A percentile compares a stretch with the other conserved stretches of the same genome.
phyloP scores from a whole-genome alignment of 2,329 filamentous ascomycete species.

The Colletotrichum tropicale region DNA sequence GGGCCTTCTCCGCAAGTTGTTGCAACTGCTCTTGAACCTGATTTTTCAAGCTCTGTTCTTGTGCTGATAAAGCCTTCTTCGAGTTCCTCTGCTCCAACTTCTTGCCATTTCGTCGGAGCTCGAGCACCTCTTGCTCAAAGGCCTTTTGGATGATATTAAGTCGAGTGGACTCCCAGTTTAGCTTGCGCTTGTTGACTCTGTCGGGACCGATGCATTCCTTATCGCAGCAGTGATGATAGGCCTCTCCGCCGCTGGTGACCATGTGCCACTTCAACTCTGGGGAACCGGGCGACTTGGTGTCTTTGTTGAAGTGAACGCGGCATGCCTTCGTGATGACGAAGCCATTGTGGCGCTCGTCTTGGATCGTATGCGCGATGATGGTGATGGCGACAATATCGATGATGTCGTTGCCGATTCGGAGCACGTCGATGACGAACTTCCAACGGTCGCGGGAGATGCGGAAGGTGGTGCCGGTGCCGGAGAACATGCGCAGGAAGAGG shows the following conservation, averaged over 20 bases:
- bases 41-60: no score
- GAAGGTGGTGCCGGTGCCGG: constrained; percentile 4
- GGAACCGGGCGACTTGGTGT: neutral
- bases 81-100: no score
- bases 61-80: no score
- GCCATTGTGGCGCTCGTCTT: neutral
- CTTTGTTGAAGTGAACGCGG: neutral
- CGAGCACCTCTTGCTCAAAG: neutral
- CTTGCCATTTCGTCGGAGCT: neutral
- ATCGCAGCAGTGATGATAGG: constrained; percentile 3
- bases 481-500: neutral
- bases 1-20: no score
- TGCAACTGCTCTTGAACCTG: no score
- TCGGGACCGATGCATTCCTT: neutral
- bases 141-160: neutral
- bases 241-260: neutral
- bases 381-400: constrained; percentile 2
- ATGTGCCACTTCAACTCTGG: neutral
- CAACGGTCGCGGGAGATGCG: neutral
- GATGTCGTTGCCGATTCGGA: neutral
- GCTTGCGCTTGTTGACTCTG: neutral
- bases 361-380: neutral
- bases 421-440: constrained; percentile 1
- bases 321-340: neutral
- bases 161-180: neutral